Percentiles rank a stretch among this genome's conserved stretches.
Conservation (phyloP, 2,329 filamentous ascomycete species). For the Colletotrichum euphorbiae region DNA sequence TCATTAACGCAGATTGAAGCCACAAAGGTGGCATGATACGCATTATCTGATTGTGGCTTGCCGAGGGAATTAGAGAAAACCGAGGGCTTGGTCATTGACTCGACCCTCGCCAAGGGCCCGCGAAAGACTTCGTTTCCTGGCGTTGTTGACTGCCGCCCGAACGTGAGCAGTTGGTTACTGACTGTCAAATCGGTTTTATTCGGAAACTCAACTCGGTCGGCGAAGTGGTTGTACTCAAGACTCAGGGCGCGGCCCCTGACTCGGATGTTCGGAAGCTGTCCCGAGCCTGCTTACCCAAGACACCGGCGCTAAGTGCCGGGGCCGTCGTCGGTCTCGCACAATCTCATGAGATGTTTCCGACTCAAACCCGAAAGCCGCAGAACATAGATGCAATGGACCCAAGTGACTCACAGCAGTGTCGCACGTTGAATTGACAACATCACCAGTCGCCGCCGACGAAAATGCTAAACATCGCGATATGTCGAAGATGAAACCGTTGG, state of each 20-base stretch:
- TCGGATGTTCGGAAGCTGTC: background rate
- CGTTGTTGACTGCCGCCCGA: background rate
- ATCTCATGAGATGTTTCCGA: constrained; percentile 40
- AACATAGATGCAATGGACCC: background rate
- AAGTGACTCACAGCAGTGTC: background rate
- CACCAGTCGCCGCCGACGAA: too few relatives aligned
- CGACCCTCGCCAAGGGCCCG: too few relatives aligned
- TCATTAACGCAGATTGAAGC: too few relatives aligned
- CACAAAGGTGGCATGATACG: too few relatives aligned
- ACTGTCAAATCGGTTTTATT: too few relatives aligned
- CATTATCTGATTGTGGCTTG: too few relatives aligned
- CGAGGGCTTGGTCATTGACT: too few relatives aligned
- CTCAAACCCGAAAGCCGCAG: constrained; percentile 17
- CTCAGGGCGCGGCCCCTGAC: background rate
- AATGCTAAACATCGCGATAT: background rate
- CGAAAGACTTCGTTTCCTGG: background rate
- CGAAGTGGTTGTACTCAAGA: too few relatives aligned
- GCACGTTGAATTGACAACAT: too few relatives aligned
- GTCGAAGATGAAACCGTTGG: background rate
- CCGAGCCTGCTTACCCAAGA: background rate
- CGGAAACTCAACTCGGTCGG: too few relatives aligned
- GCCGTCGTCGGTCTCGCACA: background rate
- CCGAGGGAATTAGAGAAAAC: too few relatives aligned
- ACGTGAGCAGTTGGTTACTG: too few relatives aligned
- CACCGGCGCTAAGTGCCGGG: background rate